Evolutionary conservation across 2,329 filamentous ascomycete species (phyloP).

Genomic region (Botrytis tulipae): DNA sequence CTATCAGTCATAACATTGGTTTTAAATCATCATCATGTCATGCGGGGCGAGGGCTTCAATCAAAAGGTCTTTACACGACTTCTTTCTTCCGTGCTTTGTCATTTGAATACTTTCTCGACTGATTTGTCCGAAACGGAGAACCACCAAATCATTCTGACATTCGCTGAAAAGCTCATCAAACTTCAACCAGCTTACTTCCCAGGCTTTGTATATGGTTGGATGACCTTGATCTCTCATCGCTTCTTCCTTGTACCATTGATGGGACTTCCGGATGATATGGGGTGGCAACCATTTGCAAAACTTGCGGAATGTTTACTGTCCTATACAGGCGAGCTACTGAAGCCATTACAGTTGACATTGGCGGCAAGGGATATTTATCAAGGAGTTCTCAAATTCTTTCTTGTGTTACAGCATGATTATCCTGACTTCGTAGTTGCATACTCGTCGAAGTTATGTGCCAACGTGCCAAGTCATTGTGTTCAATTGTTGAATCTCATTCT

Average conservation of each 20-base stretch:
- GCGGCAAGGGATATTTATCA: slow-evolving; percentile 82
- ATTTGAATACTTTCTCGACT: slow-evolving; percentile 60
- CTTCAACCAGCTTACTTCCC: slow-evolving; percentile 77
- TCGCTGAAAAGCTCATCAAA: slow-evolving; percentile 69
- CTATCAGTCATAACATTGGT: slow-evolving; percentile 76
- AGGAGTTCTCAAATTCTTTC: slow-evolving; percentile 75
- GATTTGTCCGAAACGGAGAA: slow-evolving; percentile 60
- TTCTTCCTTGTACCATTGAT: slow-evolving; percentile 80
- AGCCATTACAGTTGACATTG: slow-evolving; percentile 65
- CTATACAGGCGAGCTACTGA: slow-evolving; percentile 77
- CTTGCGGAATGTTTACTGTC: slow-evolving; percentile 70
- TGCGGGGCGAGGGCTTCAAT: slow-evolving; percentile 77
- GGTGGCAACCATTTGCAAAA: slow-evolving; percentile 74
- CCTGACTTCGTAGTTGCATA: slow-evolving; percentile 89
- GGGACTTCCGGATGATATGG: slow-evolving; percentile 61
- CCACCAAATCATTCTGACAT: slow-evolving; percentile 66
- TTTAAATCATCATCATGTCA: slow-evolving; percentile 80
- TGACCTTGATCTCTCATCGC: slow-evolving; percentile 78
- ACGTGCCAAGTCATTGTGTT: slow-evolving; percentile 77
- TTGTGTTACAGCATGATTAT: slow-evolving; percentile 90
- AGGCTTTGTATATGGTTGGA: slow-evolving; percentile 82
- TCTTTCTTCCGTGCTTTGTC: slow-evolving; percentile 78
- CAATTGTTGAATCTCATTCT: slow-evolving; percentile 89
- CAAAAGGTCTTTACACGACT: slow-evolving; percentile 89
- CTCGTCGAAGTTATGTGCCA: slow-evolving; percentile 76